Evolutionary conservation across 148 eudicot genomes (phyloP).

Genomic region (Spergularia bocconei): DNA sequence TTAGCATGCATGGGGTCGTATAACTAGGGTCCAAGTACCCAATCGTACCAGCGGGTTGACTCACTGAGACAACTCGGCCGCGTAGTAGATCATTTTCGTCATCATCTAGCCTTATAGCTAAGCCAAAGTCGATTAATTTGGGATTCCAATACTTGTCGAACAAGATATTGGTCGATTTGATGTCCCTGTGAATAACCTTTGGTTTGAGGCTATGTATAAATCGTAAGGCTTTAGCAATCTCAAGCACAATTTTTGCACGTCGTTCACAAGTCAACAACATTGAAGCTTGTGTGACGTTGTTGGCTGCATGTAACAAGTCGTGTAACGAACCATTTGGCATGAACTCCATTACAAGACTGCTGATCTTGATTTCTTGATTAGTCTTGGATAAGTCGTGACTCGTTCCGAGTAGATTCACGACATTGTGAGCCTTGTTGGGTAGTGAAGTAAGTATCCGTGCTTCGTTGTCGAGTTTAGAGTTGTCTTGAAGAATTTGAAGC

Average conservation of each 20-base stretch:
- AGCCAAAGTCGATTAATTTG: slow-evolving; percentile 63
- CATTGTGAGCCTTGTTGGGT: slow-evolving; percentile 23
- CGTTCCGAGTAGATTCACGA: slow-evolving; percentile 50
- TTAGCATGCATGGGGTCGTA: slow-evolving; percentile 53
- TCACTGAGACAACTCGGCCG: slow-evolving; percentile 24
- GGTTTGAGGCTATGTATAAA: slow-evolving; percentile 43
- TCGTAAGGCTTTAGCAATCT: slow-evolving; percentile 50
- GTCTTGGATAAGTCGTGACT: slow-evolving; percentile 26
- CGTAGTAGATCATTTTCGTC: not conserved
- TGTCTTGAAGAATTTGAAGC: slow-evolving; percentile 53
- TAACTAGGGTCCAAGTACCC: slow-evolving; percentile 78
- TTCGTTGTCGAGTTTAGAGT: slow-evolving; percentile 67
- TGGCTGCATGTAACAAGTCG: slow-evolving; percentile 28
- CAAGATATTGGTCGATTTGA: slow-evolving; percentile 67
- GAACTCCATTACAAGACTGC: slow-evolving; percentile 47
- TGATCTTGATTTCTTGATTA: not conserved
- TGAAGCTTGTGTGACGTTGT: slow-evolving; percentile 20
- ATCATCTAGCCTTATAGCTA: slow-evolving; percentile 33
- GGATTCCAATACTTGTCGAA: slow-evolving; percentile 55
- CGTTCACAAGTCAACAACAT: slow-evolving; percentile 32
- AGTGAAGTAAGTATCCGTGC: slow-evolving; percentile 42
- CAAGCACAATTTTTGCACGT: slow-evolving; percentile 50
- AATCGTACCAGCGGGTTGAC: slow-evolving; percentile 70
- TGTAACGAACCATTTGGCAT: slow-evolving; percentile 75
- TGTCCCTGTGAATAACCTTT: slow-evolving; percentile 57